Conservation (phyloP, 2,329 filamentous ascomycete genomes). For the Fusarium sacchari region DNA sequence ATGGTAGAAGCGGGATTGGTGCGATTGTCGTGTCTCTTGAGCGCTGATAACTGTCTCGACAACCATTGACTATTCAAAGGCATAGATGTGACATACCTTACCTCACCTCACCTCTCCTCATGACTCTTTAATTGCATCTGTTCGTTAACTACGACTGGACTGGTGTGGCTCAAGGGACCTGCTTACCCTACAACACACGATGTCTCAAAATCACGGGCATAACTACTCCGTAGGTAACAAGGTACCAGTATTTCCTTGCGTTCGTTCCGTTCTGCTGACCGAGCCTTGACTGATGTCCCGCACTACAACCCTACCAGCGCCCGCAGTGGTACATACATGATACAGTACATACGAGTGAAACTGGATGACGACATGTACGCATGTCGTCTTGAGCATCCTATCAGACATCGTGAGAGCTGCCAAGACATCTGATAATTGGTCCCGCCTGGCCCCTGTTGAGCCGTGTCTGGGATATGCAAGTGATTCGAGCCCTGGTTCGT, state of each 20-base stretch:
- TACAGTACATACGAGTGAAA: too few species aligned
- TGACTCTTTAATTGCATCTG: constrained; percentile 41
- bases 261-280: constrained; percentile 9
- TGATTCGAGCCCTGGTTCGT: background rate
- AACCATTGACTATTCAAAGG: constrained; percentile 6
- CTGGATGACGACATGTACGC: constrained; percentile 29
- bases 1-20: constrained; percentile 10
- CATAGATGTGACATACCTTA: background rate
- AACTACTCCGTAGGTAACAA: too few species aligned
- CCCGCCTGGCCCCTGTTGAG: background rate
- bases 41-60: background rate
- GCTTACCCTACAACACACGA: constrained; percentile 26
- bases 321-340: constrained; percentile 10
- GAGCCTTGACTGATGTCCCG: constrained; percentile 24
- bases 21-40: background rate
- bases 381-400: constrained; percentile 18
- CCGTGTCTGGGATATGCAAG: constrained; percentile 4
- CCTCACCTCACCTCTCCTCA: constrained; percentile 5
- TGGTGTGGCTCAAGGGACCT: constrained; percentile 6
- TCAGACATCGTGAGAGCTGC: background rate
- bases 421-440: constrained; percentile 13
- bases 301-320: constrained; percentile 12
- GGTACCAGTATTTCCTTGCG: background rate
- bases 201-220: background rate
- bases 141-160: constrained; percentile 22